A percentile compares a stretch with the other conserved stretches of the same genome.
Conservation (phyloP, 495 filamentous ascomycete genomes). For the Rusavskia elegans region DNA sequence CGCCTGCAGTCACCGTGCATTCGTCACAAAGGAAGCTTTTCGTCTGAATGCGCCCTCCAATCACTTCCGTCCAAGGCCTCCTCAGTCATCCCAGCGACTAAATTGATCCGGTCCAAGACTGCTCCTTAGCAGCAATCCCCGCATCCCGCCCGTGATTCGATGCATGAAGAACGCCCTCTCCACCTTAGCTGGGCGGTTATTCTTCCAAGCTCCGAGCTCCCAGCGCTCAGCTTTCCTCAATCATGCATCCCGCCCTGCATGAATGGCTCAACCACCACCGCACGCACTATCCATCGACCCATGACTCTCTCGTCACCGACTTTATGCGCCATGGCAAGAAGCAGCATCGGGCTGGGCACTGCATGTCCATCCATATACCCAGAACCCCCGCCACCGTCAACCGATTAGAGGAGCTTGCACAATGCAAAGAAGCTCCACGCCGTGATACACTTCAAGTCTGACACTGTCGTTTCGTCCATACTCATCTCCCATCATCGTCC, state of each 20-base stretch:
- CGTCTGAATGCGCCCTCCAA: neutral
- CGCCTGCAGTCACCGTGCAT: neutral
- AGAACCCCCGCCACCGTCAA: neutral
- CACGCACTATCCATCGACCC: neutral
- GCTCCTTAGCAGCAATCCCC: neutral
- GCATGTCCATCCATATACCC: neutral
- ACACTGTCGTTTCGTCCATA: neutral
- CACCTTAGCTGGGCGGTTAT: neutral
- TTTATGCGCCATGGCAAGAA: neutral
- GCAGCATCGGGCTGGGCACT: neutral
- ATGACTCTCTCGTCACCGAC: neutral
- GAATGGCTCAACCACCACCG: neutral
- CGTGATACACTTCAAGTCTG: neutral
- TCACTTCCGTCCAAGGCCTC: neutral
- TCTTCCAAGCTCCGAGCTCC: neutral
- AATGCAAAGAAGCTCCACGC: neutral
- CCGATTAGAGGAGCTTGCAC: too few relatives aligned
- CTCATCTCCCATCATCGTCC: neutral
- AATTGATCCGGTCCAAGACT: too few relatives aligned
- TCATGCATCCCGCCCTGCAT: neutral
- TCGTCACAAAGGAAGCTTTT: neutral
- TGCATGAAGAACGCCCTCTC: constrained; percentile 5
- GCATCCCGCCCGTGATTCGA: constrained; percentile 9
- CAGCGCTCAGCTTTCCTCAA: neutral
- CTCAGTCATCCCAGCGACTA: neutral